Evolutionary conservation across 495 filamentous ascomycete species (phyloP), one percentile per base, ranked within the genome.

Genomic region (Aspergillus campestris): DNA sequence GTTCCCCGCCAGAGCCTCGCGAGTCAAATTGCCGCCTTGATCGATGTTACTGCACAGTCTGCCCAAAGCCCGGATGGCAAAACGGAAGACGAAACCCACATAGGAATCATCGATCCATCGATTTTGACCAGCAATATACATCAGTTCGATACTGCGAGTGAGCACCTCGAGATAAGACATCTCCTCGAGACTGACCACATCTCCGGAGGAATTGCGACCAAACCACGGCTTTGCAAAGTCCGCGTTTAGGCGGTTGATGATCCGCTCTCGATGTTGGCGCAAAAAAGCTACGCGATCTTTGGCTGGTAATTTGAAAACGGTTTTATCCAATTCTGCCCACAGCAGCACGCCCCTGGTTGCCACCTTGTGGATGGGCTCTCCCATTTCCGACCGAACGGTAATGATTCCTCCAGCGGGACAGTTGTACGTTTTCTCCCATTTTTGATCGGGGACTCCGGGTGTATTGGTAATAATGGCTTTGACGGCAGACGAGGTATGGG

Each of bases 191-290:
- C 67, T 56, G 4, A 66, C 54, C 3, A 47, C 36, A 31, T 50
- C 47, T 5, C 64, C 57, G 12, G 45, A 38, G 10, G 33, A 7
- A 31, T 56, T 52, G 5, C 48, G 48, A 6, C 62, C 64, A 52
- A 71, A 71, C 67, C 67, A 71, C 7, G 59, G 55, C 45, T 65
- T 69, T 24, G 56, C 52, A 40, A 58, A 71, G 33, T 71, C 67
- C 8, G 44, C 40, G 34, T 68, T 69, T 24, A 71, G 45, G 10
- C 58, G 50, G 3, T 49, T 32, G 7, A 69, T 60, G 11, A 68
- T 65, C 4, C 48, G 55, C 5, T 50, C 45, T 0, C 56, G 47
- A 8, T 64, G 45, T 30, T 48, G 39, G 9, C 45, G 10, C 37
- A 71, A 45, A 24, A 57, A 60, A 3, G 48, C 24, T 3, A 62